Evolutionary conservation across 2,329 filamentous ascomycete species (phyloP), one percentile per base, ranked within the genome.

Genomic region (Remersonia thermophila): DNA sequence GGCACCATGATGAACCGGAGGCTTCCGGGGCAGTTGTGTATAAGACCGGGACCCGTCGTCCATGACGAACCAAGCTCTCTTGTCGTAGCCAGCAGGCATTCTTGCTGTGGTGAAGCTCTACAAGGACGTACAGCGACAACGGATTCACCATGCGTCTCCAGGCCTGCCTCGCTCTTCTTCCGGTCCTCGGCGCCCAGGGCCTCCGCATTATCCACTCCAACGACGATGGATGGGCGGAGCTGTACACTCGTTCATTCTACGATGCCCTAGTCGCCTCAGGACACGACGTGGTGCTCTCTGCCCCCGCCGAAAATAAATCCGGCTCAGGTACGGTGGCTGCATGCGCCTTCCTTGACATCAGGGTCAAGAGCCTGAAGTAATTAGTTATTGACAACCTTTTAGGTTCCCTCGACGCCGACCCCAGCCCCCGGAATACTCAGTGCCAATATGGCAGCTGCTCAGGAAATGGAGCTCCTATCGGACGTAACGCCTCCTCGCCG

Each of bases 161-260:
- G 18, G 8, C 27, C 15, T 35, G 41, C 30, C 25, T 42, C 20
- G 35, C 34, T 14, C 17, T 41, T 10, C n/a, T 42, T 16, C 40
- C 45, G 17, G 42, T 38, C n/a, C 29, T 42, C 10, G 37, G 40
- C 31, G 41, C 33, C 26, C 43, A 54, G 12, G 42, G 38, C 36
- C 51, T 67, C 31, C 72, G 73, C 46, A 71, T 79, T 48, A 51
- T 83, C 36, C 72, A 78, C 38, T 69, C 69, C 45, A 83, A 83
- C 55, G 79, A 83, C 45, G 80, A 83, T 51, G 79, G 80, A 25
- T 83, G 80, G 80, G 76, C 78, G 4, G 79, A 82, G 58, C 66
- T 67, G 28, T 80, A 83, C 49, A 58, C 78, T 33, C 69, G 79
- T 12, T 63, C 66, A 0, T 60, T 82, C 35, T 71, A 78, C 55